Base-by-base conservation (phyloP, 768 basidiomycete species). In the Hygrocybe coccinea region DNA sequence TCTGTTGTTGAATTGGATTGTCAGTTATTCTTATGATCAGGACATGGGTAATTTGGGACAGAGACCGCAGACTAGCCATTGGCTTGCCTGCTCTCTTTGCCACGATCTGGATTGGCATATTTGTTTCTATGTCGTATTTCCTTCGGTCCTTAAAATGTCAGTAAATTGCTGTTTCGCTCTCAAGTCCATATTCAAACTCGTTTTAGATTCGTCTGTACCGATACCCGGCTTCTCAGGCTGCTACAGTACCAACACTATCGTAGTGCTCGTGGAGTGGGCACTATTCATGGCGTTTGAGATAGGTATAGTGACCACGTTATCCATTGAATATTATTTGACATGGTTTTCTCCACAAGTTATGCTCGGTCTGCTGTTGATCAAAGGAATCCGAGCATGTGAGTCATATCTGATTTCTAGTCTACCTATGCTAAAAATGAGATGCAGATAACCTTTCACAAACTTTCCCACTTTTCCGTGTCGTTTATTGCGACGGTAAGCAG, bases 11-110 rank as follows among this genome's bases (percentile, higher is more conserved):
- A 57, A 5, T 41, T 22, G 15, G 2, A n/a, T 15, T 6, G 19
- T 10, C 29, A 63, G 62, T 59, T 36, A 45, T 63, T 45, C 50
- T 63, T 1, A 51, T 54, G 22, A 50, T 62, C 41, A 47, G 58
- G n/a, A 62, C 41, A 17, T 59, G 58, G 62, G 51, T 50, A 14
- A 35, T 62, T n/a, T 61, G 60, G 58, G 34, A 48, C 12, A 45
- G 52, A 34, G 55, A 56, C 44, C 36, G 15, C 7, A 48, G 47
- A 29, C 36, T 59, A 2, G 45, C 44, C 11, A 53, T 59, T 29
- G 45, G 29, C 29, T 29, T 61, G 11, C 34, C 58, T n/a, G 2
- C 56, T 5, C 51, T 59, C 29, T 61, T 56, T 36, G 4, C 50
- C 15, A 45, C 38, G 41, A 43, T 51, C 15, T 59, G 54, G 58